These are phyloP conservation scores for Prunus fruticosa DNA, from an alignment of 306 rosid species.

Conservation along the genomic window DNA sequence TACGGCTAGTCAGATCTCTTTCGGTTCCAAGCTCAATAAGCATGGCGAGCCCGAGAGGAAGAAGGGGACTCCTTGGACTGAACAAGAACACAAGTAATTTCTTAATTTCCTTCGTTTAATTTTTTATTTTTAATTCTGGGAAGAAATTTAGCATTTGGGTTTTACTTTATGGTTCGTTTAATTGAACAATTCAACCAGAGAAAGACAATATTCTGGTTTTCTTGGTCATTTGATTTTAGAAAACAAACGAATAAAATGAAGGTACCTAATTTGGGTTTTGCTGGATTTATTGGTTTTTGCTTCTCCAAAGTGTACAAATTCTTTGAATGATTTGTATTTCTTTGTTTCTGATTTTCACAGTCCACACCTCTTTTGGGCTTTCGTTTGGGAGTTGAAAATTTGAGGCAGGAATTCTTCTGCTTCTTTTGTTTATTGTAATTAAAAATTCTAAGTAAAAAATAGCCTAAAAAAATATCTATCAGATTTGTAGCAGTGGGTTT, in stretches of 20 bases:
- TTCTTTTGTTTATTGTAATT: background rate
- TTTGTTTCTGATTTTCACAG: background rate
- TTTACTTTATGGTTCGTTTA: background rate
- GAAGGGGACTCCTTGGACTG: conserved; percentile 91
- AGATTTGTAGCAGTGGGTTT: background rate
- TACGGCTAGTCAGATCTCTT: conserved; percentile 61
- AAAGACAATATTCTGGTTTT: background rate
- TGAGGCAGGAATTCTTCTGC: background rate
- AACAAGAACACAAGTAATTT: conserved; percentile 74
- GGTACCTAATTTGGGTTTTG: background rate
- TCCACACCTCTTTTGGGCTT: background rate
- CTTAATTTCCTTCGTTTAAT: background rate
- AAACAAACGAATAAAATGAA: background rate
- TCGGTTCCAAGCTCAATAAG: conserved; percentile 39
- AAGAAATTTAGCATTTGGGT: background rate
- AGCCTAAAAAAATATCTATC: background rate
- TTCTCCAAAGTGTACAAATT: too few species aligned
- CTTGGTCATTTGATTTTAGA: background rate
- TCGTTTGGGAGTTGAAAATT: background rate
- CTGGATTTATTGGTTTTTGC: too few species aligned
- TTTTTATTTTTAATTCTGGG: background rate
- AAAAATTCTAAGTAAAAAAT: background rate
- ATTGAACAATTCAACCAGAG: background rate
- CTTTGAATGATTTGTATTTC: background rate
- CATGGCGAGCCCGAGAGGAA: conserved; percentile 63